Conservation (phyloP, 345 rosid species). For the Geranium rotundifolium region DNA sequence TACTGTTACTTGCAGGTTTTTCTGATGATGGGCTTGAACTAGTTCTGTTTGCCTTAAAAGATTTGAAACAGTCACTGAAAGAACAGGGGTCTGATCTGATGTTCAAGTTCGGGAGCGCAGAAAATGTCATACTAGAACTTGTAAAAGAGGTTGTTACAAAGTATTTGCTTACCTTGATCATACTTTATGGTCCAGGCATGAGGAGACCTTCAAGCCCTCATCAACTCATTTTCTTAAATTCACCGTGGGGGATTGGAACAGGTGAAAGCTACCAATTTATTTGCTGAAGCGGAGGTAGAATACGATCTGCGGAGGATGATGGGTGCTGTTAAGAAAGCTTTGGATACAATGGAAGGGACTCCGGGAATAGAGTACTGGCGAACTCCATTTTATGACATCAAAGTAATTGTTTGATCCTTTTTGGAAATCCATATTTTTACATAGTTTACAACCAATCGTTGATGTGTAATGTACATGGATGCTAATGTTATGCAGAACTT, state of each 20-base stretch:
- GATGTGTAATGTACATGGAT: slow-evolving; percentile 4
- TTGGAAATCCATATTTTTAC: background rate
- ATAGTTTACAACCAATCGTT: slow-evolving; percentile 1
- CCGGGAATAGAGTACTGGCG: slow-evolving; percentile 37
- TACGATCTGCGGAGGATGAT: slow-evolving; percentile 32
- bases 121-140: slow-evolving; percentile 44
- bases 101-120: slow-evolving; percentile 65
- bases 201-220: slow-evolving; percentile 2
- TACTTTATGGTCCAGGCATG: slow-evolving; percentile 9
- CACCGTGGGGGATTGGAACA: slow-evolving; percentile 22
- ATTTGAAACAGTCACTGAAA: slow-evolving; percentile 44
- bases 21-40: slow-evolving; percentile 63
- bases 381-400: slow-evolving; percentile 61
- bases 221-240: slow-evolving; percentile 6
- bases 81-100: slow-evolving; percentile 63
- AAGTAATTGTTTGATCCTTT: slow-evolving; percentile 23
- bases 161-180: slow-evolving; percentile 1
- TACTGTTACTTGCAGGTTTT: slow-evolving; percentile 36
- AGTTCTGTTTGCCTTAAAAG: slow-evolving; percentile 52
- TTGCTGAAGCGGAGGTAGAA: slow-evolving; percentile 76
- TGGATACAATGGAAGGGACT: slow-evolving; percentile 17
- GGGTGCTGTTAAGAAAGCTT: slow-evolving; percentile 26
- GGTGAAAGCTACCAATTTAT: slow-evolving; percentile 49
- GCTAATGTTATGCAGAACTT: slow-evolving; percentile 26
- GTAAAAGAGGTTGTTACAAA: slow-evolving; percentile 42